Percentiles rank a stretch among this genome's conserved stretches.
phyloP scores from a whole-genome alignment of 805 yeast species.

The Pichia cephalocereana region DNA sequence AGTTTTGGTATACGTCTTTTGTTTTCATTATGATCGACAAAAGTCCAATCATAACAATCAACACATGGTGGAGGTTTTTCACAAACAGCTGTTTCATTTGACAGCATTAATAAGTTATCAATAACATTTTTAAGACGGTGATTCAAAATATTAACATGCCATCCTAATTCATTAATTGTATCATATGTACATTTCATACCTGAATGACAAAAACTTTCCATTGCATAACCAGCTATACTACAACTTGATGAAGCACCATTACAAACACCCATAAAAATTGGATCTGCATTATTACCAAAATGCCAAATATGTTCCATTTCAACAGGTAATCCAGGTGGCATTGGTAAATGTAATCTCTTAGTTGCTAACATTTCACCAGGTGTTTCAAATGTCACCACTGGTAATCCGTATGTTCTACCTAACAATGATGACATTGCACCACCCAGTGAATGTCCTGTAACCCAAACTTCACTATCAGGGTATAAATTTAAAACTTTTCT shows the following conservation, averaged over 20 bases:
- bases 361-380: slow-evolving; percentile 89
- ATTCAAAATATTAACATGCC: slow-evolving; percentile 81
- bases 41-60: slow-evolving; percentile 88
- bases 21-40: slow-evolving; percentile 39
- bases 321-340: slow-evolving; percentile 81
- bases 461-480: slow-evolving; percentile 72
- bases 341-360: slow-evolving; percentile 76
- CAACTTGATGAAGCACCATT: slow-evolving; percentile 89
- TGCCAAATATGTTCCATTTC: slow-evolving; percentile 86
- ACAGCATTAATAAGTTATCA: slow-evolving; percentile 61
- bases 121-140: slow-evolving; percentile 89
- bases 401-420: slow-evolving; percentile 85
- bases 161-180: slow-evolving; percentile 79
- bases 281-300: slow-evolving; percentile 95
- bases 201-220: slow-evolving; percentile 93
- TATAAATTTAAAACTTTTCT: slow-evolving; percentile 58
- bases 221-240: slow-evolving; percentile 88
- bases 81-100: slow-evolving; percentile 74
- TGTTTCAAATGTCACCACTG: slow-evolving; percentile 84
- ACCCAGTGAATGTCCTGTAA: slow-evolving; percentile 92
- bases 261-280: slow-evolving; percentile 93
- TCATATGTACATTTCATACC: slow-evolving; percentile 86
- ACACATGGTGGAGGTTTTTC: slow-evolving; percentile 70
- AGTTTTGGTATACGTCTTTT: slow-evolving; percentile 18
- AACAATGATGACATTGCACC: slow-evolving; percentile 75